phyloP scores from a whole-genome alignment of 352 stramenopile genomes.

The Globisporangium acanthophoron region DNA sequence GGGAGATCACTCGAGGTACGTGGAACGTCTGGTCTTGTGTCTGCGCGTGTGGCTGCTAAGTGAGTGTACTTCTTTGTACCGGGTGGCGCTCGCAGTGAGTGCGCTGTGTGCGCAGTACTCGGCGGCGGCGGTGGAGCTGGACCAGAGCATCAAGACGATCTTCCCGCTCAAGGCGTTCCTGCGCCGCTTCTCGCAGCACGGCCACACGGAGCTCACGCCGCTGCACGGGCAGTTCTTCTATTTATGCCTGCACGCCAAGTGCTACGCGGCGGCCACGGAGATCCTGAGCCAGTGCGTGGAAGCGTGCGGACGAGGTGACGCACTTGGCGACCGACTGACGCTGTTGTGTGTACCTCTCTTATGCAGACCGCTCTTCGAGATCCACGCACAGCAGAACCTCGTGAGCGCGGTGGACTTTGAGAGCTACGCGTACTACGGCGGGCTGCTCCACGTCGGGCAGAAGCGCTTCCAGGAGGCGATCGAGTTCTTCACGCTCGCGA shows the following conservation, averaged over 20 bases:
- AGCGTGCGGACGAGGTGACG: too few relatives aligned
- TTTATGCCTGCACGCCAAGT: slow-evolving; percentile 77
- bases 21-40: background rate
- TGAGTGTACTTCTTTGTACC: background rate
- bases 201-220: slow-evolving; percentile 48
- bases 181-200: slow-evolving; percentile 50
- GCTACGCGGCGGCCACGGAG: slow-evolving; percentile 64
- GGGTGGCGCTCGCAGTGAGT: slow-evolving; percentile 28
- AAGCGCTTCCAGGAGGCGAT: slow-evolving; percentile 74
- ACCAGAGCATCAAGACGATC: slow-evolving; percentile 54
- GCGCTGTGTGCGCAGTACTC: slow-evolving; percentile 46
- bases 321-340: background rate
- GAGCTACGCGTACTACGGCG: slow-evolving; percentile 82
- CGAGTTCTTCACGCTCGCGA: slow-evolving; percentile 64
- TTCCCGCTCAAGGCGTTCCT: slow-evolving; percentile 71
- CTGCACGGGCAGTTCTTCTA: slow-evolving; percentile 72
- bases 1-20: slow-evolving; percentile 54
- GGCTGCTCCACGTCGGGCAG: slow-evolving; percentile 62
- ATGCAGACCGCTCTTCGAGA: slow-evolving; percentile 58
- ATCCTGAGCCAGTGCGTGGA: slow-evolving; percentile 57
- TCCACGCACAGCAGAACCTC: slow-evolving; percentile 51
- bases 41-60: background rate
- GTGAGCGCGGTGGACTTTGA: slow-evolving; percentile 64
- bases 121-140: slow-evolving; percentile 34
- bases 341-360: slow-evolving; percentile 3